Evolutionary conservation across 345 rosid species (phyloP).

Genomic region (Combretum micranthum): DNA sequence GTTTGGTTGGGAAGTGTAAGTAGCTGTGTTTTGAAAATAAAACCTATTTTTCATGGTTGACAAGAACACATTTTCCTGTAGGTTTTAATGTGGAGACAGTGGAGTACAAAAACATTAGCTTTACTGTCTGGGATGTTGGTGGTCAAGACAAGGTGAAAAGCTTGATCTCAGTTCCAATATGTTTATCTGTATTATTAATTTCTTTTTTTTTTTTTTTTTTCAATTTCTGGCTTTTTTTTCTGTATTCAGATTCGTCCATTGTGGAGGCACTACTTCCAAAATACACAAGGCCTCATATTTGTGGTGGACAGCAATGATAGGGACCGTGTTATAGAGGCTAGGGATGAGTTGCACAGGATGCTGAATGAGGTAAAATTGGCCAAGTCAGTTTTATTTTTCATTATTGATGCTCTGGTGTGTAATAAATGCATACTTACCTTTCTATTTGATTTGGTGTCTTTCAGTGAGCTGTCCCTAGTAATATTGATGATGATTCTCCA

Average conservation of each 20-base stretch:
- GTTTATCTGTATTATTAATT: not conserved
- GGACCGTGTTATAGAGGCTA: slow-evolving; percentile 69
- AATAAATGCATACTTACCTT: not conserved
- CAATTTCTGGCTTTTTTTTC: slow-evolving; percentile 1
- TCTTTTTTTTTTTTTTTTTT: no score
- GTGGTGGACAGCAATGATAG: slow-evolving; percentile 90
- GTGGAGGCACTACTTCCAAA: slow-evolving; percentile 91
- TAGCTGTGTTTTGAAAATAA: not conserved
- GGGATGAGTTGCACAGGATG: slow-evolving; percentile 91
- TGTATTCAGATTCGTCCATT: slow-evolving; percentile 60
- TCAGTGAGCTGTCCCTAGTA: no score
- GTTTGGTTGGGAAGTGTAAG: no score
- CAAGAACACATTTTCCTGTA: slow-evolving; percentile 8
- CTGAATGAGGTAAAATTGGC: slow-evolving; percentile 59
- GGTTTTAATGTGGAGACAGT: slow-evolving; percentile 91
- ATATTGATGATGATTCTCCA: no score
- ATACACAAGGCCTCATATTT: slow-evolving; percentile 79
- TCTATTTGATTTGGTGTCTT: no score
- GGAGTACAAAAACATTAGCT: slow-evolving; percentile 85
- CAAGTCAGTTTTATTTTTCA: not conserved
- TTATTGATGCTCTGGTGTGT: not conserved
- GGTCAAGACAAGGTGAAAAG: slow-evolving; percentile 77
- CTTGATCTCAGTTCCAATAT: not conserved
- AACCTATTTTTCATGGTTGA: not conserved
- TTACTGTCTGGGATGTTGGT: slow-evolving; percentile 95